Percentiles rank a stretch among this genome's conserved stretches.
Conservation (phyloP, 768 basidiomycete species). For the Auriscalpium microsporum region DNA sequence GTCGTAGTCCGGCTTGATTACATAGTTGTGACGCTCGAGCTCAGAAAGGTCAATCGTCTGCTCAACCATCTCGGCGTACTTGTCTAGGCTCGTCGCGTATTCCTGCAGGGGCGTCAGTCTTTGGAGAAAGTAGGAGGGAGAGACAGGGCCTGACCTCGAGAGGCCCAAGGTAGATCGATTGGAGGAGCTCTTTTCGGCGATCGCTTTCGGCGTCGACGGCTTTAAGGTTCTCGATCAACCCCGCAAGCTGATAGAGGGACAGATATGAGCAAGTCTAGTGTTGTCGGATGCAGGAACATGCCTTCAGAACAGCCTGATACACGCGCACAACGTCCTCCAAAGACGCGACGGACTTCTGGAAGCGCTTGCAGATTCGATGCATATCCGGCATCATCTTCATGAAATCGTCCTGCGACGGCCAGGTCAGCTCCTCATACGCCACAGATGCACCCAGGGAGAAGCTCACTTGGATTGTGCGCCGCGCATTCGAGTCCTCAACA, state of each 20-base stretch:
- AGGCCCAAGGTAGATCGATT: slow-evolving; percentile 55
- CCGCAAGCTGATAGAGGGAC: slow-evolving; percentile 48
- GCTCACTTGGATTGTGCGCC: slow-evolving; percentile 65
- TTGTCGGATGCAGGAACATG: neutral
- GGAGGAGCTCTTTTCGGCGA: slow-evolving; percentile 46
- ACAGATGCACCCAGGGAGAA: neutral
- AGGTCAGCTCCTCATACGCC: neutral
- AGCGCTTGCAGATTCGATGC: slow-evolving; percentile 83
- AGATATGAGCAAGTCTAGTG: neutral
- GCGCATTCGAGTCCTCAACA: slow-evolving; percentile 64
- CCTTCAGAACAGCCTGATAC: slow-evolving; percentile 87
- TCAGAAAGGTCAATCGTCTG: slow-evolving; percentile 88
- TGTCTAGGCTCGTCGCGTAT: slow-evolving; percentile 50
- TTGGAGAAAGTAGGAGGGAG: neutral
- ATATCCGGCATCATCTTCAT: slow-evolving; percentile 92
- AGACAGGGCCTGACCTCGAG: slow-evolving; percentile 40
- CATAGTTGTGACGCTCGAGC: slow-evolving; percentile 76
- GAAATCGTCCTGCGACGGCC: slow-evolving; percentile 59
- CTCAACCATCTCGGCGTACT: slow-evolving; percentile 92
- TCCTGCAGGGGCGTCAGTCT: slow-evolving; percentile 36
- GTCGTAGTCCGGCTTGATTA: slow-evolving; percentile 91
- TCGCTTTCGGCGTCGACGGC: slow-evolving; percentile 35
- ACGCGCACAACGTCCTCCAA: slow-evolving; percentile 94
- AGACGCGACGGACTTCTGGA: slow-evolving; percentile 74
- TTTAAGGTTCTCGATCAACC: slow-evolving; percentile 59